Evolutionary conservation across 257 asterid species (phyloP).

Genomic region (Asclepias syriaca): DNA sequence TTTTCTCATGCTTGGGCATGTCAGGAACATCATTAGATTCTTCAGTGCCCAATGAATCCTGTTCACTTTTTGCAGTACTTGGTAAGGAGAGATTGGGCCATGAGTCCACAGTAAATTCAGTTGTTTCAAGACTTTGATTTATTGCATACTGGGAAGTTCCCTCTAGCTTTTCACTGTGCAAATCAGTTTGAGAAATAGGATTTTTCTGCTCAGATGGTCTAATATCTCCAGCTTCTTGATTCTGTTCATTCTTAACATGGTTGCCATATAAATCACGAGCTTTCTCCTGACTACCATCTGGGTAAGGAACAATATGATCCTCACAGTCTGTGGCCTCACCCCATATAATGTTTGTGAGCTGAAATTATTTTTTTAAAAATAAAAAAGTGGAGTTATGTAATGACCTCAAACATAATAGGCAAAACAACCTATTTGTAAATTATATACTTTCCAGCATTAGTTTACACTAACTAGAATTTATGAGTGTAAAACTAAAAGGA

Average conservation of each 20-base stretch:
- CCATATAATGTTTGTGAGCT: conserved; percentile 83
- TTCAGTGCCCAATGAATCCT: conserved; percentile 29
- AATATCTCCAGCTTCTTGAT: conserved; percentile 31
- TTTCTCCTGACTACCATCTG: conserved; percentile 49
- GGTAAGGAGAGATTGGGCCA: conserved; percentile 42
- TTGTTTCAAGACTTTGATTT: conserved; percentile 24
- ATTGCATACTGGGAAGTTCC: conserved; percentile 35
- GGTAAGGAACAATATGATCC: conserved; percentile 85
- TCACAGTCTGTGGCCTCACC: conserved; percentile 60
- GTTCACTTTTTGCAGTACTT: conserved; percentile 33
- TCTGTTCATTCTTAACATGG: conserved; percentile 44
- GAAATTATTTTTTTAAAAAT: conserved; percentile 21
- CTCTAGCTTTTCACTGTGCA: conserved; percentile 26
- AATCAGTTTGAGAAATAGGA: conserved; percentile 29
- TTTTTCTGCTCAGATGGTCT: conserved; percentile 40
- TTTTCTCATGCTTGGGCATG: conserved; percentile 25
- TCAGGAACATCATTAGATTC: conserved; percentile 26
- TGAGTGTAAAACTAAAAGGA: background rate
- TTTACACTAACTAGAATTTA: background rate
- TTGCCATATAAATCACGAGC: conserved; percentile 36
- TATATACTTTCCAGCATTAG: background rate
- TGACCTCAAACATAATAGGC: background rate
- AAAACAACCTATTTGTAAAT: background rate
- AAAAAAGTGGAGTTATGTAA: conserved; percentile 12
- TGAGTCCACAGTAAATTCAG: conserved; percentile 31